phyloP scores from a whole-genome alignment of 306 rosid genomes.

The Casuarina glauca region DNA sequence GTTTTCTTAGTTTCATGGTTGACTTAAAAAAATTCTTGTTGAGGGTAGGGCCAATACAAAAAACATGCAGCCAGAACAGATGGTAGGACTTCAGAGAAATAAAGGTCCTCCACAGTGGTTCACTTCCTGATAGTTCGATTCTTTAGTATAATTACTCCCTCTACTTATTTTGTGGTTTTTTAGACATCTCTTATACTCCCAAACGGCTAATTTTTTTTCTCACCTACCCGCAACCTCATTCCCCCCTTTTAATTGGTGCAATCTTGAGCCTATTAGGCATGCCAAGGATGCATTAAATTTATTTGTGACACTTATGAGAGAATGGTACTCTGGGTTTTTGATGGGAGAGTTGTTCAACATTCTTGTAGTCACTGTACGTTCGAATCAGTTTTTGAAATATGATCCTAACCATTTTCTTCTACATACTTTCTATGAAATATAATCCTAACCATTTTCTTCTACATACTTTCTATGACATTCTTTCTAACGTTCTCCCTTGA shows the following conservation, averaged over 20 bases:
- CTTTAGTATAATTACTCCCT: not conserved
- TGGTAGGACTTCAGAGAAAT: not conserved
- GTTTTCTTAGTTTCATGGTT: not conserved
- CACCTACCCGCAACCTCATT: not conserved
- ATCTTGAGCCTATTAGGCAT: not conserved
- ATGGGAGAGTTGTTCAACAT: not conserved
- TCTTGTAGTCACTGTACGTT: not conserved
- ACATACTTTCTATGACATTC: conserved; percentile 13
- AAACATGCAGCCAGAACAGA: not conserved
- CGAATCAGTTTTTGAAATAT: not conserved
- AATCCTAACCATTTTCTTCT: conserved; percentile 13
- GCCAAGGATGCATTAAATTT: not conserved
- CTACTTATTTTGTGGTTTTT: not conserved
- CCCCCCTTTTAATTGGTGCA: not conserved
- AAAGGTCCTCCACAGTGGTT: not conserved
- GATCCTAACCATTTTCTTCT: conserved; percentile 14
- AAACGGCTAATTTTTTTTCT: not conserved
- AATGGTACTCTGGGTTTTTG: not conserved
- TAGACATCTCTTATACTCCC: not conserved
- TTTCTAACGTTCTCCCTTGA: conserved; percentile 37
- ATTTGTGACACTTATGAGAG: not conserved
- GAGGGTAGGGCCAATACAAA: not conserved
- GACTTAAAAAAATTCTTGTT: not conserved
- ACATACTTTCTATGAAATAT: conserved; percentile 1
- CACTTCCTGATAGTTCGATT: not conserved